Conservation (phyloP, 1,139 yeast species). For the Geotrichum restrictum region DNA sequence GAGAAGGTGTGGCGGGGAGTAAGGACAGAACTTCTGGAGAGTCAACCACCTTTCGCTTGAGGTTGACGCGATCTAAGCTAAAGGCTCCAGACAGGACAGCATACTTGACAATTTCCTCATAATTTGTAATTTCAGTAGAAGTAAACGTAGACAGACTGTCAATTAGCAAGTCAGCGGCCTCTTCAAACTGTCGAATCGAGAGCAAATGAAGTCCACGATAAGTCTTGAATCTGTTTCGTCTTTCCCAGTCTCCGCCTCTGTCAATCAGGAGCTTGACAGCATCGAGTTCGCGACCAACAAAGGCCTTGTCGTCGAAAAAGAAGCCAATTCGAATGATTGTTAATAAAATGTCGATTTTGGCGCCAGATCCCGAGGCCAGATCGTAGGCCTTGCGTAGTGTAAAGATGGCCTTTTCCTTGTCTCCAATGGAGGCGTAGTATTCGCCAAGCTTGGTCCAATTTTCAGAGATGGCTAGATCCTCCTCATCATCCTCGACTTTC, state of each 20-base stretch:
- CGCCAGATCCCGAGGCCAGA: constrained; percentile 79
- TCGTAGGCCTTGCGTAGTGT: constrained; percentile 74
- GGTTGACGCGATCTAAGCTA: constrained; percentile 74
- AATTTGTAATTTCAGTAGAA: constrained; percentile 84
- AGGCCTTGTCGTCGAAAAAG: constrained; percentile 73
- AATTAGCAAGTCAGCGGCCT: constrained; percentile 76
- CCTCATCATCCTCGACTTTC: constrained; percentile 83
- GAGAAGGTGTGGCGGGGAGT: constrained; percentile 62
- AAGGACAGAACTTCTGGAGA: constrained; percentile 89
- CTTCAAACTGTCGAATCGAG: constrained; percentile 80
- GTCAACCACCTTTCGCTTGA: constrained; percentile 81
- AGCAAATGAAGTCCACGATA: constrained; percentile 79
- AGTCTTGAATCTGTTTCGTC: constrained; percentile 90
- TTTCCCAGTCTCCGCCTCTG: constrained; percentile 99
- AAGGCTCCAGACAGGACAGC: constrained; percentile 85
- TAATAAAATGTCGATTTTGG: constrained; percentile 80
- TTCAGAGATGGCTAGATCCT: constrained; percentile 75
- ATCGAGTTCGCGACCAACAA: constrained; percentile 70
- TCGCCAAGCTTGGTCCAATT: constrained; percentile 81
- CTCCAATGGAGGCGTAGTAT: constrained; percentile 81
- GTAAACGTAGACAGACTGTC: constrained; percentile 95
- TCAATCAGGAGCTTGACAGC: constrained; percentile 72
- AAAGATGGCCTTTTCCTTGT: constrained; percentile 65
- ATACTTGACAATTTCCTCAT: constrained; percentile 85
- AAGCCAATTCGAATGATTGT: constrained; percentile 82